Evolutionary conservation across 2,329 filamentous ascomycete genomes (phyloP).

Genomic region (Alternaria angustiovoidea): DNA sequence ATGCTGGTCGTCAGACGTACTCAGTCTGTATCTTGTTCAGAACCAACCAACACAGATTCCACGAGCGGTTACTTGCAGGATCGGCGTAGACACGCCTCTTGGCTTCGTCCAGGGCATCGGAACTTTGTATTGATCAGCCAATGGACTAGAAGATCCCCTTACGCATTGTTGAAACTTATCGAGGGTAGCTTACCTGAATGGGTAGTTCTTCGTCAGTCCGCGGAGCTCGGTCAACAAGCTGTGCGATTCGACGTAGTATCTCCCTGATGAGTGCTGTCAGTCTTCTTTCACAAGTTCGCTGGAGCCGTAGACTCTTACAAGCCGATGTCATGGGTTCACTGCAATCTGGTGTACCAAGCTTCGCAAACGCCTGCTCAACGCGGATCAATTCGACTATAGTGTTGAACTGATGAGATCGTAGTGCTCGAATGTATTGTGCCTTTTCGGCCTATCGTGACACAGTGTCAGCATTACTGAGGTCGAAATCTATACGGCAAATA

Average conservation of each 20-base stretch:
- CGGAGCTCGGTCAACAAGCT: slow-evolving; percentile 75
- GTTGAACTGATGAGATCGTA: slow-evolving; percentile 74
- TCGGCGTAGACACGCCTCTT: slow-evolving; percentile 70
- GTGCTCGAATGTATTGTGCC: slow-evolving; percentile 67
- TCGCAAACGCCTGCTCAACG: slow-evolving; percentile 71
- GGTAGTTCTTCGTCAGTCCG: slow-evolving; percentile 71
- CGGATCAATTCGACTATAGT: slow-evolving; percentile 76
- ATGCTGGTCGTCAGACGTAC: slow-evolving; percentile 55
- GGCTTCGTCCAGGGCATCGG: slow-evolving; percentile 70
- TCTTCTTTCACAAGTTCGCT: neutral
- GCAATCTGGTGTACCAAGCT: slow-evolving; percentile 66
- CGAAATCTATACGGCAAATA: neutral
- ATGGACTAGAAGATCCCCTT: neutral
- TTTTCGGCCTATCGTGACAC: slow-evolving; percentile 53
- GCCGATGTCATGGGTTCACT: slow-evolving; percentile 73
- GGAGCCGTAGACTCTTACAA: slow-evolving; percentile 52
- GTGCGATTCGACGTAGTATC: slow-evolving; percentile 74
- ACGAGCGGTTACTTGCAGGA: slow-evolving; percentile 72
- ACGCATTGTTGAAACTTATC: neutral
- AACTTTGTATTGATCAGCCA: slow-evolving; percentile 48
- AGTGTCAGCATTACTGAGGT: neutral
- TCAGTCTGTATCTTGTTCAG: slow-evolving; percentile 71
- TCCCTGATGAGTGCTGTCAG: slow-evolving; percentile 48
- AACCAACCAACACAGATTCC: slow-evolving; percentile 79
- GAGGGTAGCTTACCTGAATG: slow-evolving; percentile 59